phyloP scores from a whole-genome alignment of 2,329 filamentous ascomycete species.

The Leptodontidium sp. region DNA sequence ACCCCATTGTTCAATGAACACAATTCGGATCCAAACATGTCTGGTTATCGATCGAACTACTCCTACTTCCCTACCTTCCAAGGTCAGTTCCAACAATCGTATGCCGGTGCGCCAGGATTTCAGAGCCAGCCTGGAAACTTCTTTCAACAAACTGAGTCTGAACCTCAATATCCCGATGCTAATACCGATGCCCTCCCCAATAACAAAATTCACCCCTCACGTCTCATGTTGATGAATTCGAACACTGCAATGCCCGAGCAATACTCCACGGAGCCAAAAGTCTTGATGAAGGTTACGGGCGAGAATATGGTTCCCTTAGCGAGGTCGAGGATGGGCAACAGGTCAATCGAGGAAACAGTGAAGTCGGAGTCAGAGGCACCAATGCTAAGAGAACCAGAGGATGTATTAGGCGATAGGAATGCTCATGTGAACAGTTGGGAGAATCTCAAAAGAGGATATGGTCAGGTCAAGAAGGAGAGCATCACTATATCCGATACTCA shows the following conservation, averaged over 20 bases:
- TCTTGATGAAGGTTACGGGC: slow-evolving; percentile 17
- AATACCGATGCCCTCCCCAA: background rate
- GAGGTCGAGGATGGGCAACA: background rate
- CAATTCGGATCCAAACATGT: background rate
- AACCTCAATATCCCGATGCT: background rate
- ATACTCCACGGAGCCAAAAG: slow-evolving; percentile 5
- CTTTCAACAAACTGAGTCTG: background rate
- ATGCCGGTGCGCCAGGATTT: slow-evolving; percentile 4
- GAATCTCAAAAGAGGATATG: background rate
- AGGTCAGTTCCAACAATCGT: slow-evolving; percentile 1
- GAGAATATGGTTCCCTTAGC: slow-evolving; percentile 11
- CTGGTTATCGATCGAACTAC: background rate
- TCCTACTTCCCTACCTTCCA: too few species aligned
- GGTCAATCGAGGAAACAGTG: too few species aligned
- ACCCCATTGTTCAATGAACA: background rate
- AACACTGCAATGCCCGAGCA: background rate
- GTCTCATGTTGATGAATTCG: slow-evolving; percentile 2
- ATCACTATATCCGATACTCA: background rate
- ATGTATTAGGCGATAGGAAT: background rate
- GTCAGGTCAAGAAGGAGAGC: background rate
- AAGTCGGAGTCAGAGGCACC: background rate
- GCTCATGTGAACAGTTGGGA: background rate
- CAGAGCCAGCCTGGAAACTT: background rate
- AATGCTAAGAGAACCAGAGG: background rate
- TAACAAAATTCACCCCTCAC: slow-evolving; percentile 9